Conservation (phyloP, 495 filamentous ascomycete genomes). For the Chaetomium fimeti region DNA sequence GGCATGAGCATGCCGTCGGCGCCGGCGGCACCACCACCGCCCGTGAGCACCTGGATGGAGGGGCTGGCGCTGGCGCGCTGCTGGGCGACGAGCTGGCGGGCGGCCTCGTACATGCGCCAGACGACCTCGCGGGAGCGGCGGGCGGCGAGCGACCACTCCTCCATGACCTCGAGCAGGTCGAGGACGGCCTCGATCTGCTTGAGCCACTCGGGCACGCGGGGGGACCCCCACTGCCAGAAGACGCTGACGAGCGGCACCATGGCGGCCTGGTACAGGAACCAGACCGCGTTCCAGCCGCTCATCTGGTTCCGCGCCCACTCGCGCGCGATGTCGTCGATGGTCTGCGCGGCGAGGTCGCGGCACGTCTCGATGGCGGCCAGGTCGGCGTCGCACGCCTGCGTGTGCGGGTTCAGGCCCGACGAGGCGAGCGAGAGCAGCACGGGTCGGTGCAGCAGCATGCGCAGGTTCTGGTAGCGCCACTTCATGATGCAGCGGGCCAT, state of each 20-base stretch:
- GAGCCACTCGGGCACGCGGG: slow-evolving; percentile 55
- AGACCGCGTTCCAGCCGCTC: slow-evolving; percentile 77
- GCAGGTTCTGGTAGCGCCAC: slow-evolving; percentile 76
- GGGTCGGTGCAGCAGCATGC: slow-evolving; percentile 76
- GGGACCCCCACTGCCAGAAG: slow-evolving; percentile 61
- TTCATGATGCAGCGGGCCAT: slow-evolving; percentile 74
- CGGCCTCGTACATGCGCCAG: slow-evolving; percentile 66
- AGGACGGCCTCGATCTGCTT: slow-evolving; percentile 69
- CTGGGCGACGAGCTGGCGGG: slow-evolving; percentile 42
- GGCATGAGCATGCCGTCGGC: slow-evolving; percentile 36
- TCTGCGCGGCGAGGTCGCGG: slow-evolving; percentile 64
- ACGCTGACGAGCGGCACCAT: slow-evolving; percentile 75
- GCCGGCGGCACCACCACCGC: slow-evolving; percentile 23
- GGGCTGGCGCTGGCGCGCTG: slow-evolving; percentile 36
- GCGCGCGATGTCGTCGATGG: slow-evolving; percentile 67
- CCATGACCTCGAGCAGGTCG: slow-evolving; percentile 65
- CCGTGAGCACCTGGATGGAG: slow-evolving; percentile 41
- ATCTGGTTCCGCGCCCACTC: slow-evolving; percentile 72
- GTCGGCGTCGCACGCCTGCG: slow-evolving; percentile 63
- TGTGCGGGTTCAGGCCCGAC: slow-evolving; percentile 56
- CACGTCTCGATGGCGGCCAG: slow-evolving; percentile 66
- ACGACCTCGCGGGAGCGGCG: slow-evolving; percentile 67
- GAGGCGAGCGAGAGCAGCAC: slow-evolving; percentile 70
- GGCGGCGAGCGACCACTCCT: slow-evolving; percentile 68
- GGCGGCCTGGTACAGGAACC: slow-evolving; percentile 77